A percentile compares a stretch with the other conserved stretches of the same genome.
These are phyloP conservation scores for Pythium utonaiense DNA, from an alignment of 352 stramenopile genomes.

Conservation along the genomic window DNA sequence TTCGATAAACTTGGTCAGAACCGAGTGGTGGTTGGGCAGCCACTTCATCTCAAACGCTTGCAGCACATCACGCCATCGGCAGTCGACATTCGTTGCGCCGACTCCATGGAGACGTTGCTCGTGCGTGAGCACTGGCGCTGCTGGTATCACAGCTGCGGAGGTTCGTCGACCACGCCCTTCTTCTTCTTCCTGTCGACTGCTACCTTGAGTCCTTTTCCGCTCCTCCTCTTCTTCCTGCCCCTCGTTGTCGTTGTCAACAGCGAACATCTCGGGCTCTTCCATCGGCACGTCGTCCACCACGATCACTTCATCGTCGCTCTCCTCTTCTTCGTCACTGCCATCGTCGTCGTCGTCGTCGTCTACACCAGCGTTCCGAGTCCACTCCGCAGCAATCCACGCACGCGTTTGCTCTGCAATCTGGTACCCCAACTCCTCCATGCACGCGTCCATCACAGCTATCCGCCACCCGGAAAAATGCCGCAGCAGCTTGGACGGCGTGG, in stretches of 20 bases:
- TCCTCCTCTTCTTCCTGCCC: not conserved
- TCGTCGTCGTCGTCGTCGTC: conserved; percentile 2
- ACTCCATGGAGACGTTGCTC: not conserved
- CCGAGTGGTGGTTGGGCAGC: conserved; percentile 23
- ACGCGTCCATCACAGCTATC: conserved; percentile 12
- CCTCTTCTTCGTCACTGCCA: conserved; percentile 4
- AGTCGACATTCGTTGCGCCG: conserved; percentile 23
- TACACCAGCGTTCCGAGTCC: not conserved
- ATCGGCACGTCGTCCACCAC: conserved; percentile 3
- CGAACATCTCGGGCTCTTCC: conserved; percentile 1
- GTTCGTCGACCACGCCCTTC: too few relatives aligned
- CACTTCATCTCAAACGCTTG: conserved; percentile 35
- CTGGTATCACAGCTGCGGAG: not conserved
- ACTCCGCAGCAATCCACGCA: conserved; percentile 33
- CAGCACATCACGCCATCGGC: conserved; percentile 33
- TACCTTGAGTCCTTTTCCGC: too few relatives aligned
- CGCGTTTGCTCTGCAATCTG: conserved; percentile 51
- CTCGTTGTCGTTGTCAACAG: conserved; percentile 17
- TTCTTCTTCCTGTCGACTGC: too few relatives aligned
- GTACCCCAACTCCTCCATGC: conserved; percentile 45
- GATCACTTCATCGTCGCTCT: not conserved
- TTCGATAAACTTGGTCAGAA: conserved; percentile 39
- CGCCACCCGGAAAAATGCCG: conserved; percentile 36
- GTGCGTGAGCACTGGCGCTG: not conserved
- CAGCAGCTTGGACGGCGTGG: conserved; percentile 62